phyloP scores from a whole-genome alignment of 345 rosid species.

The Populus davidiana region DNA sequence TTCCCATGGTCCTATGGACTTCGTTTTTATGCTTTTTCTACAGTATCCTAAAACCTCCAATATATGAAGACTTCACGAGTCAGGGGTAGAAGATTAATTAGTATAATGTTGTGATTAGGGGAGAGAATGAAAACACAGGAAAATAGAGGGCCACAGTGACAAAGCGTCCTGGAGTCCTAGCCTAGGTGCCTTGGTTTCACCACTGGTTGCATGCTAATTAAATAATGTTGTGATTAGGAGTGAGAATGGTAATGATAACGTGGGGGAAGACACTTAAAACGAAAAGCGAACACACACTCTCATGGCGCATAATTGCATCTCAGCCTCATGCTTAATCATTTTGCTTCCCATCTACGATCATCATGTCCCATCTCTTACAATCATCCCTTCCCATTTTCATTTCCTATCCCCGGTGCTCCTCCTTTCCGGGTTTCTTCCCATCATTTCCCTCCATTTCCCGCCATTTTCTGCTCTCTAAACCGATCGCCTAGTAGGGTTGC shows the following conservation, averaged over 20 bases:
- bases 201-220: too few species aligned
- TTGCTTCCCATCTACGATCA: conserved; percentile 49
- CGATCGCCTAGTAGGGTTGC: neutral
- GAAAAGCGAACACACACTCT: conserved; percentile 34
- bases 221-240: neutral
- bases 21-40: too few species aligned
- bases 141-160: neutral
- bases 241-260: conserved; percentile 15
- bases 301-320: conserved; percentile 53
- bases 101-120: neutral
- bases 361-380: conserved; percentile 33
- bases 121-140: neutral
- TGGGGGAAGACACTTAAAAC: conserved; percentile 9
- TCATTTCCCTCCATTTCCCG: neutral
- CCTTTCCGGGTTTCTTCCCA: neutral
- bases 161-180: neutral
- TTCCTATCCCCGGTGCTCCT: conserved; percentile 6
- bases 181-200: neutral
- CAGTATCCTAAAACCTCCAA: too few species aligned
- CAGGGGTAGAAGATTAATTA: too few species aligned
- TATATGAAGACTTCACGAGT: too few species aligned
- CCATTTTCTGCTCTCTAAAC: neutral
- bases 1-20: too few species aligned
- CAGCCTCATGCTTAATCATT: conserved; percentile 74
- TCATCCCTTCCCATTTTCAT: conserved; percentile 19